Percentiles rank a stretch among this genome's conserved stretches.
phyloP scores from a whole-genome alignment of 345 rosid genomes.

The Lepidium africanum region DNA sequence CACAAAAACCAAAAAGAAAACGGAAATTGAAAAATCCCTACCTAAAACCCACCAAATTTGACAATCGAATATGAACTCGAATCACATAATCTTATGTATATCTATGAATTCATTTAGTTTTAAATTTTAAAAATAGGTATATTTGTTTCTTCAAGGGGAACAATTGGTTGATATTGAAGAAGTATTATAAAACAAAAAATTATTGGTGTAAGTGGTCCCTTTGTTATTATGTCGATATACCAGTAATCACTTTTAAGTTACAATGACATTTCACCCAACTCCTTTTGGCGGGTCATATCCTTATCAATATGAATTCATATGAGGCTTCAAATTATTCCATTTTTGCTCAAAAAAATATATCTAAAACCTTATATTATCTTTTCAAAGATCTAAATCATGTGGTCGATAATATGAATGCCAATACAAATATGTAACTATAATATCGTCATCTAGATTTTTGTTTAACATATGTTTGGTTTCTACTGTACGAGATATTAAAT shows the following conservation, averaged over 20 bases:
- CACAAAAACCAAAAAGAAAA: not conserved
- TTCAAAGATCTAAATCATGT: slow-evolving; percentile 7
- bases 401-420: not conserved
- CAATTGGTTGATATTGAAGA: slow-evolving; percentile 14
- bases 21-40: not conserved
- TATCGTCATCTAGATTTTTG: not conserved
- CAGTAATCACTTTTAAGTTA: slow-evolving; percentile 26
- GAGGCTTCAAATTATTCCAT: slow-evolving; percentile 13
- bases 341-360: not conserved
- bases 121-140: not conserved
- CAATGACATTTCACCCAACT: slow-evolving; percentile 24
- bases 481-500: not conserved
- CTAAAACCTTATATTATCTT: slow-evolving; percentile 1
- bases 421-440: not conserved
- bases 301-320: slow-evolving; percentile 10
- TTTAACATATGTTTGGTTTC: not conserved
- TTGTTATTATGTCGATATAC: slow-evolving; percentile 16
- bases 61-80: not conserved
- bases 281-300: slow-evolving; percentile 14
- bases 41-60: slow-evolving; percentile 4
- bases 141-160: slow-evolving; percentile 11
- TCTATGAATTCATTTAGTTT: not conserved
- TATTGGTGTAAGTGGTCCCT: slow-evolving; percentile 12
- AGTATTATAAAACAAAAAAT: not conserved
- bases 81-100: not conserved